Conservation (phyloP, 306 rosid species). For the Corylus avellana region DNA sequence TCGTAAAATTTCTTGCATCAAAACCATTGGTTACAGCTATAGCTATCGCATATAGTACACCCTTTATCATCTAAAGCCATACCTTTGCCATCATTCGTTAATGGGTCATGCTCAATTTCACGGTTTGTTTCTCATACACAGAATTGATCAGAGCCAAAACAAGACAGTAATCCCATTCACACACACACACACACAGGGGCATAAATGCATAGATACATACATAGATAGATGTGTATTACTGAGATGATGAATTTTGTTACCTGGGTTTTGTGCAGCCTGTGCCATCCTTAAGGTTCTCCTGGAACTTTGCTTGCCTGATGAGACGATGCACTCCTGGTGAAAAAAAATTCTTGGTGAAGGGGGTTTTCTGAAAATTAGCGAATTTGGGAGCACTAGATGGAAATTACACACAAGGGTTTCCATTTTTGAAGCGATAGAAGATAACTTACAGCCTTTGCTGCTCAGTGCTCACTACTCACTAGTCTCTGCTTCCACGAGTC, state of each 20-base stretch:
- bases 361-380: conserved; percentile 17
- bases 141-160: conserved; percentile 5
- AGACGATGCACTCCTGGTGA: conserved; percentile 18
- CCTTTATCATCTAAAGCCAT: not conserved
- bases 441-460: not conserved
- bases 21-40: not conserved
- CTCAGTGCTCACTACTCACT: not conserved
- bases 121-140: conserved; percentile 9
- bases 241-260: conserved; percentile 25
- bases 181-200: not conserved
- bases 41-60: not conserved
- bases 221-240: not conserved
- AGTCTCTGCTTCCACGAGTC: not conserved
- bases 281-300: conserved; percentile 49
- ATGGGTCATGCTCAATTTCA: conserved; percentile 4
- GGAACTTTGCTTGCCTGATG: conserved; percentile 23
- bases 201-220: not conserved
- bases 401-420: not conserved
- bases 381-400: not conserved
- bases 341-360: conserved; percentile 1
- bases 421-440: not conserved
- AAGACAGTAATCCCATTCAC: not conserved
- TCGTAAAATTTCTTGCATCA: not conserved
- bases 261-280: conserved; percentile 44
- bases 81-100: not conserved